Percentiles rank a stretch among this genome's conserved stretches.
Conservation (phyloP, 176 grass and related monocot genomes). For the Cenchrus fungigraminus region DNA sequence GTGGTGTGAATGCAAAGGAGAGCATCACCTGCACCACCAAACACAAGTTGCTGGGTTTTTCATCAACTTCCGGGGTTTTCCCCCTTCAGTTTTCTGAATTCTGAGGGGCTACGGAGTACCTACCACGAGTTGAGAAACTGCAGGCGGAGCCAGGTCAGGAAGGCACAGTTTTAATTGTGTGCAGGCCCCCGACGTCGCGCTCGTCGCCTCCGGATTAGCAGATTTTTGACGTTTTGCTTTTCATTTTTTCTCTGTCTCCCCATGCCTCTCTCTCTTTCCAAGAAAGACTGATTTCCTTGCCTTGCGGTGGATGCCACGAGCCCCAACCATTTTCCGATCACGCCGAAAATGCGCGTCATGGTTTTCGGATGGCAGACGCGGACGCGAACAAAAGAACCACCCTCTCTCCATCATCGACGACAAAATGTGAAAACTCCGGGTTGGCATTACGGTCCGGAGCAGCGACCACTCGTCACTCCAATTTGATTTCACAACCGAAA, state of each 20-base stretch:
- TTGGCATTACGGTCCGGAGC: background rate
- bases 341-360: background rate
- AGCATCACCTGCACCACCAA: background rate
- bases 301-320: background rate
- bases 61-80: background rate
- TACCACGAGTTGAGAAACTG: background rate
- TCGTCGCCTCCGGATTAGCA: background rate
- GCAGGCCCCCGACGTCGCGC: background rate
- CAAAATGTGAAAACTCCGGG: background rate
- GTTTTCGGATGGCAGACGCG: background rate
- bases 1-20: background rate
- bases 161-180: background rate
- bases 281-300: background rate
- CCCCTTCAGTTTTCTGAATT: background rate
- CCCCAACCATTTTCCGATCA: background rate
- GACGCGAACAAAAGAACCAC: background rate
- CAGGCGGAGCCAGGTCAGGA: background rate
- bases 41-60: background rate
- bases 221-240: background rate
- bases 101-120: background rate
- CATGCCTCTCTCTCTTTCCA: background rate
- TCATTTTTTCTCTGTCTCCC: background rate
- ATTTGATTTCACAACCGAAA: background rate
- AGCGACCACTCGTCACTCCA: background rate
- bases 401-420: background rate